Evolutionary conservation across 179 eudicot species (phyloP), one percentile per base, ranked within the genome.

Genomic region (Pouteria campechiana): DNA sequence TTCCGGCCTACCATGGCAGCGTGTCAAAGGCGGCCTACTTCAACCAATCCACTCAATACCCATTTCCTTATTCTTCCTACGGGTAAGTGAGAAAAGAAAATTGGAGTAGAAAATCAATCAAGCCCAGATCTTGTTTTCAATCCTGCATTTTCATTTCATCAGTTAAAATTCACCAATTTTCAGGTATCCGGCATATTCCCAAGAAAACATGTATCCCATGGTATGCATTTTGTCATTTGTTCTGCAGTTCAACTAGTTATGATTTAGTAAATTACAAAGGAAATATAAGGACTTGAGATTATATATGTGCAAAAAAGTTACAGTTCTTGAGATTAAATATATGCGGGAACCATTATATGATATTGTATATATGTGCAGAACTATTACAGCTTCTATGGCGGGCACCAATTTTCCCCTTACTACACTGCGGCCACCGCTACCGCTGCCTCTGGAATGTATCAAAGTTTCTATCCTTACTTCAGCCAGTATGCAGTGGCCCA

Each of bases 101-200:
- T 9, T 1, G 9, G 16, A 49, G 1, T 5, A 11, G n/a, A n/a
- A 15, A 8, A 25, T 13, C 22, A 20, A 4, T 17, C 3, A 7
- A 3, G 14, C 7, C 22, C 43, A 18, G 15, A 17, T 22, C 25
- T 7, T 17, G 21, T 35, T 17, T 29, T 48, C 3, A 16, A 38
- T 17, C 3, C 44, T 13, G 20, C 7, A 25, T 19, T 20, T 35
- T 3, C 11, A 20, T 7, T 44, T 37, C 23, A 16, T 14, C n/a
- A n/a, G n/a, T n/a, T n/a, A n/a, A n/a, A n/a, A n/a, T n/a, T n/a
- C n/a, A n/a, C 12, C 25, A 45, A 20, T 11, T 23, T 55, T 41
- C 76, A 74, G 81, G 48, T 74, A 63, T 41, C 50, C 63, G 36
- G 77, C 77, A 13, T 74, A 66, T 61, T 52, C 81, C 45, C 81